A percentile compares a stretch with the other conserved stretches of the same genome.
Evolutionary conservation across 331 rosid genomes (phyloP).

Genomic region (Malus hybrid): DNA sequence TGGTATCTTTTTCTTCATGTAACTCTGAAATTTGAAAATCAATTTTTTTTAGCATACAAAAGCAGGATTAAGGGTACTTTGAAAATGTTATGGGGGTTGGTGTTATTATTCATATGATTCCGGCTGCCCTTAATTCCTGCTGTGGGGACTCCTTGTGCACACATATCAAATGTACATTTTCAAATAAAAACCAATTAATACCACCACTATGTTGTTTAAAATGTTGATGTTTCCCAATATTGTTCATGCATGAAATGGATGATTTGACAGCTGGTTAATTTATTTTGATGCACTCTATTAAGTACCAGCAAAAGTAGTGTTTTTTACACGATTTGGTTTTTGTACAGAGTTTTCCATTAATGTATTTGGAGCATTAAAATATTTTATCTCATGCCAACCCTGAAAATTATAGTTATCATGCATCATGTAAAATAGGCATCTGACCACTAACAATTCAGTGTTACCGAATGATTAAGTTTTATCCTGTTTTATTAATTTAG

Average conservation of each 20-base stretch:
- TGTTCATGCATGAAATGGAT: not conserved
- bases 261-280: not conserved
- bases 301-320: no score
- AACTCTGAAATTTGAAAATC: no score
- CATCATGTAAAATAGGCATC: not conserved
- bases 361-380: not conserved
- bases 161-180: not conserved
- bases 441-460: not conserved
- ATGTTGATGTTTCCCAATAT: not conserved
- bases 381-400: not conserved
- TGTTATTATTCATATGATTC: not conserved
- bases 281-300: no score
- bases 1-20: not conserved
- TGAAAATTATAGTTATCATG: not conserved
- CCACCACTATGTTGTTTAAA: not conserved
- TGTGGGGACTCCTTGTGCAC: not conserved
- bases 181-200: not conserved
- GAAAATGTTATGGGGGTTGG: not conserved
- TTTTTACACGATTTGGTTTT: not conserved
- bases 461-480: conserved; percentile 7
- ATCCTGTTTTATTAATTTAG: conserved; percentile 29
- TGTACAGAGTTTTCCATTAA: not conserved
- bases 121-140: not conserved
- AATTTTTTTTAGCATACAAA: not conserved
- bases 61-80: not conserved